Conservation (phyloP, 2,329 filamentous ascomycete genomes). For the Alternaria brassicicola region DNA sequence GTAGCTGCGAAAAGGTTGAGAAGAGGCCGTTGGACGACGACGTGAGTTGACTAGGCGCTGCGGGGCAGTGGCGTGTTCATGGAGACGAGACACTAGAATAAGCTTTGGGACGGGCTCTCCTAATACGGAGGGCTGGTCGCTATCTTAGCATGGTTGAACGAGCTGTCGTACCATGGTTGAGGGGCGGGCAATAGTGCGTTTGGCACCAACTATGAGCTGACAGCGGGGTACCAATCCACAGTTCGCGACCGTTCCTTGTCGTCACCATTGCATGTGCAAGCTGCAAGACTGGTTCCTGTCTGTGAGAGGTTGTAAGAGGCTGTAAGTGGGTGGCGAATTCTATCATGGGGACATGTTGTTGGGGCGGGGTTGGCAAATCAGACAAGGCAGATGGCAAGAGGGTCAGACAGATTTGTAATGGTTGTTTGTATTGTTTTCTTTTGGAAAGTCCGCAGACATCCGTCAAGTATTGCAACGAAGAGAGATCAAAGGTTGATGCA, state of each 20-base stretch:
- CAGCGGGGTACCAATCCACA: conserved; percentile 13
- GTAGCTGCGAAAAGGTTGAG: not conserved
- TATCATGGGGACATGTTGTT: not conserved
- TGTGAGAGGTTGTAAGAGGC: not conserved
- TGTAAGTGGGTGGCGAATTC: not conserved
- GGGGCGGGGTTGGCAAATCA: not conserved
- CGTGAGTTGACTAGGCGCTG: not conserved
- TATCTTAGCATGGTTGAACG: not conserved
- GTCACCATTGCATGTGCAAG: conserved; percentile 10
- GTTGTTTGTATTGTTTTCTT: conserved; percentile 3
- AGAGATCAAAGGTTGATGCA: conserved; percentile 27
- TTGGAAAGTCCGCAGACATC: not conserved
- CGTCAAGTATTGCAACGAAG: conserved; percentile 8
- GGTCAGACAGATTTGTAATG: not conserved
- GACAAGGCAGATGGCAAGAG: not conserved
- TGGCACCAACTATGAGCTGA: conserved; percentile 13
- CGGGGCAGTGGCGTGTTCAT: not conserved
- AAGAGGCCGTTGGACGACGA: conserved; percentile 1
- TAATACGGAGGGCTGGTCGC: not conserved
- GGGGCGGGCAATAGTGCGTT: conserved; percentile 2
- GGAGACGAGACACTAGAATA: not conserved
- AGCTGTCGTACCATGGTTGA: conserved; percentile 11
- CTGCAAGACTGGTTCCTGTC: not conserved
- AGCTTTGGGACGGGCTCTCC: not conserved
- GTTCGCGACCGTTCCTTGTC: conserved; percentile 13